A percentile compares a stretch with the other conserved stretches of the same genome.
Evolutionary conservation across 2,329 filamentous ascomycete genomes (phyloP).

Genomic region (Alternaria ethzedia): DNA sequence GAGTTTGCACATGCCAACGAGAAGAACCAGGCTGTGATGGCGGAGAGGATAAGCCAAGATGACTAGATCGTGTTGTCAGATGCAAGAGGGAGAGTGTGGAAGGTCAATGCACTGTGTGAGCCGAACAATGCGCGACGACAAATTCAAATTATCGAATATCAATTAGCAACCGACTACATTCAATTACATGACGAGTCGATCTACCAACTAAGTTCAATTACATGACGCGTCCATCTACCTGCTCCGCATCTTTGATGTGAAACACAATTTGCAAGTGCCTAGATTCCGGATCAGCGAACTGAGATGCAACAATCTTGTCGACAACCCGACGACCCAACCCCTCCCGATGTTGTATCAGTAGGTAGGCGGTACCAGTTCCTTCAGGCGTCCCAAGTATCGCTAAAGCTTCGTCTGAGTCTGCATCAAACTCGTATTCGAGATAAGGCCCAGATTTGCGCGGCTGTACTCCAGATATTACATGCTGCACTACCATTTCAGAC

Average conservation of each 20-base stretch:
- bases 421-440: background rate
- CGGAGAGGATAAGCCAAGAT: constrained; percentile 7
- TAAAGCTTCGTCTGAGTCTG: background rate
- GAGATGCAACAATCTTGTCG: too few species aligned
- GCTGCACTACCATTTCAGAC: background rate
- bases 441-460: background rate
- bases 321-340: too few species aligned
- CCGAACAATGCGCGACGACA: background rate
- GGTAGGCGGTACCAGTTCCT: background rate
- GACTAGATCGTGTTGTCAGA: background rate
- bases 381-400: background rate
- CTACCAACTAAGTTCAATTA: background rate
- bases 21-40: constrained; percentile 9
- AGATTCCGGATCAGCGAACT: too few species aligned
- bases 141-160: too few species aligned
- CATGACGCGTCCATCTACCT: background rate
- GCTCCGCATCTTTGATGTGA: background rate
- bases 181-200: background rate
- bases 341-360: background rate
- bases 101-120: background rate
- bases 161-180: background rate
- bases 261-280: background rate
- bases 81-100: background rate
- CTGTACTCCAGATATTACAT: background rate
- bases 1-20: constrained; percentile 23